phyloP scores from a whole-genome alignment of 2,329 filamentous ascomycete genomes.

The Cercospora canescens region DNA sequence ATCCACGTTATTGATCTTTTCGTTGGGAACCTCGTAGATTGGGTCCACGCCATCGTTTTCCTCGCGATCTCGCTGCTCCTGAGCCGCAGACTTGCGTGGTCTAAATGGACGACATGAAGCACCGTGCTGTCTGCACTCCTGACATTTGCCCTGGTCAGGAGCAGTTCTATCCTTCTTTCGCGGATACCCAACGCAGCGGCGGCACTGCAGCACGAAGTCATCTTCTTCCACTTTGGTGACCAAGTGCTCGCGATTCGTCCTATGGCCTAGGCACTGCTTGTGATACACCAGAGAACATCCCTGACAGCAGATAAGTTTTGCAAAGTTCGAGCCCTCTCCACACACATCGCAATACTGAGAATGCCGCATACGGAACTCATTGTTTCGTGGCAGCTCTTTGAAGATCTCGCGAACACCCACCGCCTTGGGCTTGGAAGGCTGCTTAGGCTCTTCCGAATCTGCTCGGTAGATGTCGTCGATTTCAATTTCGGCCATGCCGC shows the following conservation, averaged over 20 bases:
- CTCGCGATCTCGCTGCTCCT: constrained; percentile 80
- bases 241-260: constrained; percentile 76
- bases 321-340: constrained; percentile 59
- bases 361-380: constrained; percentile 71
- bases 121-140: constrained; percentile 66
- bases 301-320: constrained; percentile 80
- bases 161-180: constrained; percentile 67
- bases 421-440: constrained; percentile 52
- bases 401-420: constrained; percentile 72
- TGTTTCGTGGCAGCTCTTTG: constrained; percentile 58
- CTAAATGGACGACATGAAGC: constrained; percentile 74
- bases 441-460: constrained; percentile 41
- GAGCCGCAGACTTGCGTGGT: constrained; percentile 67
- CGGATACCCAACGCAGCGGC: constrained; percentile 72
- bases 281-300: constrained; percentile 86
- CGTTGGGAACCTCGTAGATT: constrained; percentile 60
- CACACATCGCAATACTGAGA: constrained; percentile 73
- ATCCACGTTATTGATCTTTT: constrained; percentile 70
- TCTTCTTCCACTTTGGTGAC: constrained; percentile 80
- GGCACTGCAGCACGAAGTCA: constrained; percentile 86
- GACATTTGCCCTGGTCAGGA: constrained; percentile 72
- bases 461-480: constrained; percentile 58
- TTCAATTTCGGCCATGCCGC: constrained; percentile 55
- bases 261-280: constrained; percentile 74
- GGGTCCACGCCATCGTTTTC: constrained; percentile 81